Base-by-base conservation (phyloP, 2,329 filamentous ascomycete species). In the Botrytis deweyae region DNA sequence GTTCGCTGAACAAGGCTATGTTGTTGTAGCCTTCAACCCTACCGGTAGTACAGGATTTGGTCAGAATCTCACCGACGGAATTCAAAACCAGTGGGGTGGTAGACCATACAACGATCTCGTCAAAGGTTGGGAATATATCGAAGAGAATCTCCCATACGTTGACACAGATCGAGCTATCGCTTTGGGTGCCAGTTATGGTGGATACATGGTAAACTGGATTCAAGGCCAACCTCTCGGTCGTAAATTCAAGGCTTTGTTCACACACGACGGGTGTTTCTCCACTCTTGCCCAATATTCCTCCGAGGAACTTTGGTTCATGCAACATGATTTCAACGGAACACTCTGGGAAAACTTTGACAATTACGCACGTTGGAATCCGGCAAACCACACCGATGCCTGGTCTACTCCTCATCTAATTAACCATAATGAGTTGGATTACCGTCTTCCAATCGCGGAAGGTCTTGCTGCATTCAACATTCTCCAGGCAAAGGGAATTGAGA, bases 361-460 rank as follows among this genome's bases (percentile, higher is more conserved):
- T 40, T 93, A 92, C 79, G 87, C 87, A 78, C 87, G 86, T 76
- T 93, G 89, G 88, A 91, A 93, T 79, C 91, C 91, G 0, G 85
- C 90, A 1, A 83, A 84, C 70, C 85, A 86, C 72, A 86, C 88
- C 61, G 83, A 86, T 49, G 87, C 95, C 77, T 98, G 95, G 94
- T 84, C 87, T 1, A 97, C 94, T 1, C 95, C 95, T 1, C 91
- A 95, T 82, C 86, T 98, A 76, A 89, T 95, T 75, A 93, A 97
- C 72, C 95, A 98, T 83, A 94, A 89, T 79, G 93, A 95, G 78
- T 86, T 95, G 40, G 95, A 98, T 82, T 97, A 97, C 81, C 89
- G 95, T 22, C 85, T 97, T 42, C 91, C 93, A 1, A 90, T 97
- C 69, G 90, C 91, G 0, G 94, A 97, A 88, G 86, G 95, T 0